Evolutionary conservation across 2,329 filamentous ascomycete genomes (phyloP), one percentile per base, ranked within the genome.

Genomic region (Arthrobotrys pseudoclavata): DNA sequence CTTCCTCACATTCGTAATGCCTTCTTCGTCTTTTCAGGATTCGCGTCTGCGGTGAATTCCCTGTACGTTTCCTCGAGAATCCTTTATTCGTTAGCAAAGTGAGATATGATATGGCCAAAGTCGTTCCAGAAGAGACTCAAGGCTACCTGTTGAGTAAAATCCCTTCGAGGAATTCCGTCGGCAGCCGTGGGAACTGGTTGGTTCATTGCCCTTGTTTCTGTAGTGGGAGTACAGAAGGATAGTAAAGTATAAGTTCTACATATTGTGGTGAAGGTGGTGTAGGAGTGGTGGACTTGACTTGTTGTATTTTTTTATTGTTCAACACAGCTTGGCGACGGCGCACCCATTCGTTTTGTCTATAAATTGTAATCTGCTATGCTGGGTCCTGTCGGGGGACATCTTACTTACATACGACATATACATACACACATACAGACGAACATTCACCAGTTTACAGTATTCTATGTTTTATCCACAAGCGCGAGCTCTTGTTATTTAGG

Each of bases 11-110:
- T 86, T 62, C 83, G 85, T 79, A 86, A 85, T 63, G 84, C 82
- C 1, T 85, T 86, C 77, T 85, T 84, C 79, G 83, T 86, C 34
- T 85, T 86, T 79, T 85, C 84, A 0, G 84, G 84, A 1, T 83
- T 83, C 18, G 84, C 84, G 0, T 83, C 83, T 13, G 84, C 83
- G 0, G 83, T 85, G 55, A 85, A 85, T 76, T 82, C 83, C 6
- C 80, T 85, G 22, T 86, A 85, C 79, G 82, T 84, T 48, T 83
- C 84, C 20, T 84, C 83, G 12, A 81, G 85, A 61, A 80, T 85
- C 7, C 80, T 86, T 6, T 84, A 86, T 81, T 84, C 84, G 0
- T 80, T 86, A 47, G 84, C 85, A 76, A 72, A 83, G 84, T 50
- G 82, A 82, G 15, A 83, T 84, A 67, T 84, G 82, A 6, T 85